Base-by-base conservation (phyloP, 176 grass and related monocot species). In the Otatea glauca region DNA sequence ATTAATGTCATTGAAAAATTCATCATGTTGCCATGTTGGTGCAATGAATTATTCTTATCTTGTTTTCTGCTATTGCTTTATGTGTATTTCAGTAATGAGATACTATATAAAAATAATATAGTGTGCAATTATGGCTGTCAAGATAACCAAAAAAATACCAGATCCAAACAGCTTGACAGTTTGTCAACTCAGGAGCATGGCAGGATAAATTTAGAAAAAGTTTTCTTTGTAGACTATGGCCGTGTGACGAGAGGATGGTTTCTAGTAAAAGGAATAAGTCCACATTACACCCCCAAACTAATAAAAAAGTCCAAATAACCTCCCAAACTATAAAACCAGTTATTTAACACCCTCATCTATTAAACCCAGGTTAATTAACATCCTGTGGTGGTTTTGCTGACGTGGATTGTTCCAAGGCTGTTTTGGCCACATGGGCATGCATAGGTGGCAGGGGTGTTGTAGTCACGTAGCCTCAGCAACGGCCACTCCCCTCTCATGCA, bases 221-320 rank as follows among this genome's bases (percentile, higher is more conserved):
- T 8, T 79, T 6, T 27, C 11, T 80, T 5, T 65, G 29, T 81
- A 68, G 42, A 87, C 17, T 72, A 65, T 80, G 10, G 37, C 23
- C 2, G 1, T 75, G 11, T 60, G 72, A 29, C 34, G 38, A 55
- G 17, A 37, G 38, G 60, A 74, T 61, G 47, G 5, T 24, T 42
- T 50, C 74, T 41, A 29, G 29, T 29, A 29, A 29, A 29, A 29
- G 29, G 29, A 29, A 29, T 29, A 29, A 29, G 29, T 29, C 29
- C 29, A 29, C 1, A 29, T 29, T 29, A 29, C 29, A 29, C 29
- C 29, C 29, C 29, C 29, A 29, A 29, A 29, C 1, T 29, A 29
- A 29, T 29, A 29, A 29, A 29, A 29, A 29, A 29, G 29, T 29
- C 29, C 29, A 29, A 29, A 29, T 29, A 29, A 29, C 29, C 29